Base-by-base conservation (phyloP, 2,329 filamentous ascomycete species). In the Exserohilum rostratum region DNA sequence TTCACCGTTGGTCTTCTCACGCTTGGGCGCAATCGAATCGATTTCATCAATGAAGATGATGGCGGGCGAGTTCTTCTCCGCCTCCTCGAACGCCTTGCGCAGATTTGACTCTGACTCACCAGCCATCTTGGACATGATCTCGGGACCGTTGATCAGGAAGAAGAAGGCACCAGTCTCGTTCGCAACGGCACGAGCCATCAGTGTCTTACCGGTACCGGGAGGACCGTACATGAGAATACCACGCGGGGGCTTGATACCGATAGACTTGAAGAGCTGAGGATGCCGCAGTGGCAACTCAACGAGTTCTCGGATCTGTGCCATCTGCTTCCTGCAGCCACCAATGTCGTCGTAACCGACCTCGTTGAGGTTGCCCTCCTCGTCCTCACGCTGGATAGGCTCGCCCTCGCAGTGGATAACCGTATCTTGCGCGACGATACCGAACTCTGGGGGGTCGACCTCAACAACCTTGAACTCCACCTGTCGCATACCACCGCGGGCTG, bases 51-150 rank as follows among this genome's bases (percentile, higher is more conserved):
- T 98, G 83, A 98, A 99, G 80, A 99, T 98, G 77, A 99, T 98
- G 53, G 95, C 93, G 12, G 95, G 95, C 0, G 93, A 96, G 82
- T 98, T 98, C 88, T 98, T 98, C 83, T 98, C 93, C 38, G 95
- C 95, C 82, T 98, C 95, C 78, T 98, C 95, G 71, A 99, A 99
- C n/a, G 95, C 95, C 82, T 98, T 98, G 71, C 95, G 90, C 66
- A 99, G 80, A 78, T 98, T 98, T 56, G 93, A 98, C 79, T 98
- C 95, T 55, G 95, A 98, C 80, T 99, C 95, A 86, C 95, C 95
- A 56, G 95, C 95, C 95, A 98, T 98, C 87, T 98, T 98, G 55
- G 93, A 97, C 95, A 99, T 98, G 82, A 99, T 98, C 78, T 98
- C 95, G 47, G 95, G 95, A 63, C 95, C 93, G 80, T 98, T 98